A percentile compares a stretch with the other conserved stretches of the same genome.
These are phyloP conservation scores for Metarhizium anisopliae DNA, from an alignment of 2,329 filamentous ascomycete genomes.

Conservation along the genomic window DNA sequence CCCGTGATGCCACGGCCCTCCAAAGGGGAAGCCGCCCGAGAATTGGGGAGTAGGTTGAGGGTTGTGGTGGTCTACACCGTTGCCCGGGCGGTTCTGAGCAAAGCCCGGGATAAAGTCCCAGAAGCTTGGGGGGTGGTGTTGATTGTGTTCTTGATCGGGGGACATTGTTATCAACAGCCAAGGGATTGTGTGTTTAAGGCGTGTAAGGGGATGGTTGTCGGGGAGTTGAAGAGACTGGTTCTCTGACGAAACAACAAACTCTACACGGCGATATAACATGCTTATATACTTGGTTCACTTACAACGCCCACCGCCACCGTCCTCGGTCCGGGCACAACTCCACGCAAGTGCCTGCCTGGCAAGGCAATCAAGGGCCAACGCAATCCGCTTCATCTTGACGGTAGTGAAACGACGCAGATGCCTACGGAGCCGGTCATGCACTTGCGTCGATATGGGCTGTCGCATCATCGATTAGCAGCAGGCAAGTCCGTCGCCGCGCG, in stretches of 20 bases:
- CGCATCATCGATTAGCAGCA: neutral
- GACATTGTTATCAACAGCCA: neutral
- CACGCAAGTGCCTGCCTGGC: neutral
- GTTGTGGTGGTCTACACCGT: slow-evolving; percentile 28
- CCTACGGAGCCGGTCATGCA: neutral
- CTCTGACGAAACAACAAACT: neutral
- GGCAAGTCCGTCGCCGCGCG: neutral
- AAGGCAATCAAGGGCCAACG: neutral
- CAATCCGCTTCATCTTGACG: neutral
- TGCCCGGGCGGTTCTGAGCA: slow-evolving; percentile 19
- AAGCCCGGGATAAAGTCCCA: slow-evolving; percentile 28
- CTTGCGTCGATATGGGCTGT: no score
- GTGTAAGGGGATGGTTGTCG: neutral
- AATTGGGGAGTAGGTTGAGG: slow-evolving; percentile 13
- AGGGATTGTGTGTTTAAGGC: neutral
- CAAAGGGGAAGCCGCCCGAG: slow-evolving; percentile 26
- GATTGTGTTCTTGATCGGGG: slow-evolving; percentile 9
- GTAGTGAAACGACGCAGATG: no score
- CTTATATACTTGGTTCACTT: neutral
- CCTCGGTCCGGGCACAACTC: neutral
- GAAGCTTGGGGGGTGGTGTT: slow-evolving; percentile 7
- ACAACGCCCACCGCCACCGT: neutral
- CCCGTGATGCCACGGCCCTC: slow-evolving; percentile 5
- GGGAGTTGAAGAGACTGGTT: neutral
- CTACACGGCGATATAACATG: no score